These are phyloP conservation scores for Alternaria brassicae DNA, from an alignment of 2,329 filamentous ascomycete species.

Conservation along the genomic window DNA sequence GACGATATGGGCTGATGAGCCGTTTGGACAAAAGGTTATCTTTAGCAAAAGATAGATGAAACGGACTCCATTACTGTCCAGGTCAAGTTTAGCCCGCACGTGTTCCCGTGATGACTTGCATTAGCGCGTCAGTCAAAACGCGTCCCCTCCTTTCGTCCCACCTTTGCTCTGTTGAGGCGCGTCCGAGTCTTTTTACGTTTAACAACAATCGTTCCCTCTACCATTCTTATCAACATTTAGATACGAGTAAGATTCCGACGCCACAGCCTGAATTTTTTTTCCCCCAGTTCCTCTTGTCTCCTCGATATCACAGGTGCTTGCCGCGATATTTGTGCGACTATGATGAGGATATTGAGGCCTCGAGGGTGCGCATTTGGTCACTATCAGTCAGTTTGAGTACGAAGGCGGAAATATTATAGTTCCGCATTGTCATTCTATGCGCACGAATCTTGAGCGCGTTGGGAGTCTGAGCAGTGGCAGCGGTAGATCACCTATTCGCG, in stretches of 20 bases:
- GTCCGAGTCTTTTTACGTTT: background rate
- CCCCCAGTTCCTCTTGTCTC: background rate
- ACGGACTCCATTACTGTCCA: background rate
- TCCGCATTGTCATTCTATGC: background rate
- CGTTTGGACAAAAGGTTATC: background rate
- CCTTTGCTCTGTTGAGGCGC: background rate
- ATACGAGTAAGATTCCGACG: background rate
- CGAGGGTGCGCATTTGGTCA: background rate
- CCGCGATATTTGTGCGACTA: slow-evolving; percentile 1
- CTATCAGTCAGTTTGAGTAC: background rate
- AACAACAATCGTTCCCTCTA: background rate
- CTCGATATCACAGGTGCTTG: background rate
- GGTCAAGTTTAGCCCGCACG: background rate
- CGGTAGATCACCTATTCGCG: background rate
- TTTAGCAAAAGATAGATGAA: background rate
- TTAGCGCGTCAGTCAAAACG: slow-evolving; percentile 32
- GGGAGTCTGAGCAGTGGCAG: background rate
- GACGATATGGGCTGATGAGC: background rate
- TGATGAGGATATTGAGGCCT: slow-evolving; percentile 11
- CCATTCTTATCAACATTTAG: background rate
- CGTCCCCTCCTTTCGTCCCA: slow-evolving; percentile 10
- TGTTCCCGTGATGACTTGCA: slow-evolving; percentile 36
- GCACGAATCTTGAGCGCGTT: background rate
- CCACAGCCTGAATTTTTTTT: background rate
- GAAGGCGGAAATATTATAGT: background rate